Evolutionary conservation across 1,284 basidiomycete species (phyloP), one percentile per base, ranked within the genome.

Genomic region (Trichosporon faecale): DNA sequence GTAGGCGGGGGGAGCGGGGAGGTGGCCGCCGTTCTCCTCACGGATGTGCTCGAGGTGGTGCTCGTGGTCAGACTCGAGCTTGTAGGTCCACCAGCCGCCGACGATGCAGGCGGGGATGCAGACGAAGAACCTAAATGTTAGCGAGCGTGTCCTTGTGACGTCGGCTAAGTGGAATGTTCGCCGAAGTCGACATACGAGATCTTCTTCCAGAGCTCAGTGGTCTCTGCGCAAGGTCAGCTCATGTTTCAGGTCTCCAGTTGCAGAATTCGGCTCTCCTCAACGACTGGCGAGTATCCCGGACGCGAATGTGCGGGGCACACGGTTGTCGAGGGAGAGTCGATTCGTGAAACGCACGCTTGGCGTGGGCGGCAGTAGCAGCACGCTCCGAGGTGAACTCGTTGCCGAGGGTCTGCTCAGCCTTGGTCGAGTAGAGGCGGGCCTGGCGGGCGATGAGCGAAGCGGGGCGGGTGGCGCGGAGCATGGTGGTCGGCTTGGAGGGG

Each of bases 141-240:
- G 66, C 57, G 18, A 3, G 1, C 29, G 3, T 18, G 29, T 61
- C 5, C 57, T 31, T 7, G 29, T 61, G 57, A 61, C 57, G 57
- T 61, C 57, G 57, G 57, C 27, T 61, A 61, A 61, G 27, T 60
- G 25, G 3, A 12, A 4, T 14, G 25, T 18, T 21, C 27, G 55
- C 27, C 57, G 57, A 31, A 31, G 33, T 61, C 12, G 27, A 61
- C 57, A n/a, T 60, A 77, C 73, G 75, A 76, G 77, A 82, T 77
- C 71, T 79, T 79, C 66, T 76, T 73, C 80, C 80, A 82, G 61
- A 82, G 75, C 65, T 77, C 77, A 73, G 81, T 81, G 75, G 81
- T 81, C 64, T 77, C 80, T 82, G 67, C 40, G 25, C 7, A 31
- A 27, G 5, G 66, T 67, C 44, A 67, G 66, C 23, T 31, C 57